Evolutionary conservation across 441 rosid genomes (phyloP).

Genomic region (Erodium trifolium): DNA sequence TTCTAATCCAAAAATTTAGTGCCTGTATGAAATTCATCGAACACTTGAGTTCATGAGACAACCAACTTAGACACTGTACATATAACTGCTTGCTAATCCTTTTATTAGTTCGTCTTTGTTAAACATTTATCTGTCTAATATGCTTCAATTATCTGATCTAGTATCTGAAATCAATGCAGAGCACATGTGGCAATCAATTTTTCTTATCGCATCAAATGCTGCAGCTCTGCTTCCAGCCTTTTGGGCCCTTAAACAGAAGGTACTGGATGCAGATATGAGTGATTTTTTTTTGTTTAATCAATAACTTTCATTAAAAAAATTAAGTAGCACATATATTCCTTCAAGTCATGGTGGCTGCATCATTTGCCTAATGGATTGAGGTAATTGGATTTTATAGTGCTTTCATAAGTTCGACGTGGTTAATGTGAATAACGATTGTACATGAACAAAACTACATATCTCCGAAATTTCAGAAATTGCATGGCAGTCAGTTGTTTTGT

Average conservation of each 20-base stretch:
- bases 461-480: neutral
- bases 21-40: neutral
- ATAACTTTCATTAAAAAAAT: neutral
- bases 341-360: slow-evolving; percentile 9
- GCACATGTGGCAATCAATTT: slow-evolving; percentile 67
- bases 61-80: neutral
- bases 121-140: slow-evolving; percentile 12
- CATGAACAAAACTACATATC: neutral
- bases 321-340: neutral
- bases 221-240: slow-evolving; percentile 87
- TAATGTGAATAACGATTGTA: neutral
- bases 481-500: neutral
- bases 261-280: slow-evolving; percentile 21
- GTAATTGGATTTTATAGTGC: slow-evolving; percentile 7
- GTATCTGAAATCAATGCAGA: slow-evolving; percentile 42
- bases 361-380: slow-evolving; percentile 7
- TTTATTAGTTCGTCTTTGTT: neutral
- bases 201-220: slow-evolving; percentile 81
- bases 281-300: slow-evolving; percentile 9
- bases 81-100: neutral
- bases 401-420: neutral
- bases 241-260: slow-evolving; percentile 86
- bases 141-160: slow-evolving; percentile 21
- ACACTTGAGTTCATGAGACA: slow-evolving; percentile 1
- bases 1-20: neutral